Conservation (phyloP, 192 early-diverging fungal species). For the Coemansia sp. region DNA sequence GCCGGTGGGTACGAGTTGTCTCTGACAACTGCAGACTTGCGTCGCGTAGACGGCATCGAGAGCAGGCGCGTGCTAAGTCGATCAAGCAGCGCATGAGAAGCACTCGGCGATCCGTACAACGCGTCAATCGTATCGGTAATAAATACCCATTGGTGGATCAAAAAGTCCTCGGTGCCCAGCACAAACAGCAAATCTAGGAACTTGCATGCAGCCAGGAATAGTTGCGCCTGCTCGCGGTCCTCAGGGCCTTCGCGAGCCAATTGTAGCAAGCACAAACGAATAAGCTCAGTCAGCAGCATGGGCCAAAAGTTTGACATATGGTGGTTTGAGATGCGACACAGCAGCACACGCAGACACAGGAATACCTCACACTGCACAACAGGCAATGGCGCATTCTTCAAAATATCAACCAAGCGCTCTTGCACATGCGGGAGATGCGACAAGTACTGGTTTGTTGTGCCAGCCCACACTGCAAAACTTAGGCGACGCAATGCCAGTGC, state of each 20-base stretch:
- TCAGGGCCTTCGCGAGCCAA: too few relatives aligned
- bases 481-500: too few relatives aligned
- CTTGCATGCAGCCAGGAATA: too few relatives aligned
- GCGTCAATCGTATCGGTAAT: slow-evolving; percentile 82
- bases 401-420: too few relatives aligned
- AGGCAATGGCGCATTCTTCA: too few relatives aligned
- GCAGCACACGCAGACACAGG: slow-evolving; percentile 62
- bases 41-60: slow-evolving; percentile 32
- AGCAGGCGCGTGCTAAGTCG: slow-evolving; percentile 62
- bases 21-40: neutral
- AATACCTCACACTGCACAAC: too few relatives aligned
- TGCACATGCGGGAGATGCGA: too few relatives aligned
- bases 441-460: too few relatives aligned
- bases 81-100: slow-evolving; percentile 65
- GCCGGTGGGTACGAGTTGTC: slow-evolving; percentile 25
- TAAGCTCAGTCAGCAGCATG: slow-evolving; percentile 83
- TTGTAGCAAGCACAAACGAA: slow-evolving; percentile 25
- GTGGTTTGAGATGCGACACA: slow-evolving; percentile 76
- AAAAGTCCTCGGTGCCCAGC: slow-evolving; percentile 61
- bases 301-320: slow-evolving; percentile 93
- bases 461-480: too few relatives aligned
- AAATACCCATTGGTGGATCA: slow-evolving; percentile 95
- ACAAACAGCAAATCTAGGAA: too few relatives aligned
- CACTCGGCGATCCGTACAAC: slow-evolving; percentile 54
- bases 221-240: too few relatives aligned